A percentile compares a stretch with the other conserved stretches of the same genome.
These are phyloP conservation scores for Stemphylium vesicarium DNA, from an alignment of 2,329 filamentous ascomycete genomes.

Conservation along the genomic window DNA sequence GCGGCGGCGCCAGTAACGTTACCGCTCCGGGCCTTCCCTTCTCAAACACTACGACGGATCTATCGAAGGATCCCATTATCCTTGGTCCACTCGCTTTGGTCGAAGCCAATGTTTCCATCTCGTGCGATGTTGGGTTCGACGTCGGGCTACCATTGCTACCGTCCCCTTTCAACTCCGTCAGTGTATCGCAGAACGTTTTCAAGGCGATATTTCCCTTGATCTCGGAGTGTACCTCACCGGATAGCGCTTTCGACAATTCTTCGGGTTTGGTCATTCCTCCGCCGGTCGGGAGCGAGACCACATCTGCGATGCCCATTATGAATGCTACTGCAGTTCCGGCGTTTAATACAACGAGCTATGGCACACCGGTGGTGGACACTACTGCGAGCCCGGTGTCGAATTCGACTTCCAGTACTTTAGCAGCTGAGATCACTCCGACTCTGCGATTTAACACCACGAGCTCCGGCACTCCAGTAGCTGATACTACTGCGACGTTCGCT, in stretches of 20 bases:
- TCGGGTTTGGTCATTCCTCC: conserved; percentile 3
- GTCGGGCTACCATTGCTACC: conserved; percentile 31
- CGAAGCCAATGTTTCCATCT: conserved; percentile 33
- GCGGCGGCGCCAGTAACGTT: conserved; percentile 17
- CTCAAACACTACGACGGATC: conserved; percentile 8
- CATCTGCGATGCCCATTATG: background rate
- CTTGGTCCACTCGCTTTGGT: conserved; percentile 31
- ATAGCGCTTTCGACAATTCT: background rate
- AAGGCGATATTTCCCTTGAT: conserved; percentile 27
- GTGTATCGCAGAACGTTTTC: conserved; percentile 27
- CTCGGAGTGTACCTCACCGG: conserved; percentile 25
- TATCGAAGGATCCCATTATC: background rate
- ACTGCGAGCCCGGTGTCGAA: background rate
- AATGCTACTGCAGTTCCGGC: background rate
- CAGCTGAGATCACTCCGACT: background rate
- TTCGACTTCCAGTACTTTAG: background rate
- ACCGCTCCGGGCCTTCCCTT: background rate
- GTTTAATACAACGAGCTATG: background rate
- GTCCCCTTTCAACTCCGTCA: conserved; percentile 18
- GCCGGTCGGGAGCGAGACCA: background rate
- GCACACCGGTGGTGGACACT: background rate
- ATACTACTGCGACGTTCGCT: background rate
- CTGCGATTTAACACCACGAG: too few relatives aligned
- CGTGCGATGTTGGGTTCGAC: conserved; percentile 26
- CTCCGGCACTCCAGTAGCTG: background rate